These are phyloP conservation scores for Wickerhamomyces chaumierensis DNA, from an alignment of 805 yeast genomes.

Conservation along the genomic window DNA sequence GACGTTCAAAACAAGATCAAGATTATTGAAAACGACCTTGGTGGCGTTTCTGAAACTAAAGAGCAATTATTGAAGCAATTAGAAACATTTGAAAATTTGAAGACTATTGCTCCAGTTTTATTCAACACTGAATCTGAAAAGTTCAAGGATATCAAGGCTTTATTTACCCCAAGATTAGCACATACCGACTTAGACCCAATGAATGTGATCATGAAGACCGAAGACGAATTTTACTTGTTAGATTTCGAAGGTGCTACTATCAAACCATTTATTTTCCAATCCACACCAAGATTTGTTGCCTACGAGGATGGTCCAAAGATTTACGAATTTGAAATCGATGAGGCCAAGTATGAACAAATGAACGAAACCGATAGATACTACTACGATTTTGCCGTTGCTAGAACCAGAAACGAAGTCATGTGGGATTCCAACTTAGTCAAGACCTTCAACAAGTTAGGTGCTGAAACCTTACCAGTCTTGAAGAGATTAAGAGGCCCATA, in stretches of 20 bases:
- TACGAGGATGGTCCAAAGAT: conserved; percentile 79
- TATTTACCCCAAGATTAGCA: conserved; percentile 62
- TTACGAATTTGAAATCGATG: conserved; percentile 62
- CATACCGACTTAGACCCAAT: conserved; percentile 87
- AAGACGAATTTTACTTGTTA: conserved; percentile 38
- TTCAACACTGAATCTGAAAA: conserved; percentile 37
- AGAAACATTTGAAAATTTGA: conserved; percentile 50
- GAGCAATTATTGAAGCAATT: conserved; percentile 37
- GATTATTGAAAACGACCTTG: conserved; percentile 39
- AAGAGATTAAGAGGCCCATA: conserved; percentile 63
- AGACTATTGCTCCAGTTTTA: conserved; percentile 43
- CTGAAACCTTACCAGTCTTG: conserved; percentile 72
- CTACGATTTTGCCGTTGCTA: conserved; percentile 74
- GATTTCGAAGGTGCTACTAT: conserved; percentile 79
- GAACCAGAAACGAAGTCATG: conserved; percentile 82
- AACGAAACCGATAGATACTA: conserved; percentile 68
- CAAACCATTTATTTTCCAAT: conserved; percentile 72
- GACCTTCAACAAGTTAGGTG: conserved; percentile 55
- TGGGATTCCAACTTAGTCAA: conserved; percentile 76
- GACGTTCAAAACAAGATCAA: conserved; percentile 41
- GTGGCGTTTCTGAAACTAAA: conserved; percentile 32
- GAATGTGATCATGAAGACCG: conserved; percentile 46
- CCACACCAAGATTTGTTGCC: conserved; percentile 73
- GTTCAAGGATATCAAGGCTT: conserved; percentile 50
- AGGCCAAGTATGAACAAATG: conserved; percentile 57